phyloP scores from a whole-genome alignment of 2,329 filamentous ascomycete species.

The Colletotrichum kahawae region DNA sequence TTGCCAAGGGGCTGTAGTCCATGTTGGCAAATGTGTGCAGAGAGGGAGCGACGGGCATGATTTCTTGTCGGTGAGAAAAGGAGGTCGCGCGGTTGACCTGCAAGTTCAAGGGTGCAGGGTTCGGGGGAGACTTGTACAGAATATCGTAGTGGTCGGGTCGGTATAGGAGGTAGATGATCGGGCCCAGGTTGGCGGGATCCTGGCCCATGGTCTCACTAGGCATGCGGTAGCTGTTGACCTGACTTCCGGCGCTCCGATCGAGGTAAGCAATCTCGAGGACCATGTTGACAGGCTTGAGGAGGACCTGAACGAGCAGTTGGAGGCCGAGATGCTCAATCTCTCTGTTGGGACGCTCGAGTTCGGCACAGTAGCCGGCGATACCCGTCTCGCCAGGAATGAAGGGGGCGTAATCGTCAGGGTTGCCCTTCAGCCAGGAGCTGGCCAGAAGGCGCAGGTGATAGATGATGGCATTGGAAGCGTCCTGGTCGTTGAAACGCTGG shows the following conservation, averaged over 20 bases:
- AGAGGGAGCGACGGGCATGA: conserved; percentile 42
- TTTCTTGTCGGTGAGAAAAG: conserved; percentile 50
- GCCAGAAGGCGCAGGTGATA: conserved; percentile 86
- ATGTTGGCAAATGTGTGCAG: conserved; percentile 47
- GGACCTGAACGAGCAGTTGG: conserved; percentile 74
- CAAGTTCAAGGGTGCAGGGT: conserved; percentile 39
- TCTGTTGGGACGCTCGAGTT: conserved; percentile 75
- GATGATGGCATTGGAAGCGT: conserved; percentile 75
- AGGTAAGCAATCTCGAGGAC: conserved; percentile 90
- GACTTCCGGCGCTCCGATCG: conserved; percentile 79
- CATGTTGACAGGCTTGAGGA: conserved; percentile 80
- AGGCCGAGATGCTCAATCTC: conserved; percentile 95
- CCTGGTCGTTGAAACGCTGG: conserved; percentile 75
- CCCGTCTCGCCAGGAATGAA: conserved; percentile 68
- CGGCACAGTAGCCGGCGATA: conserved; percentile 72
- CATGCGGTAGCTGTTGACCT: conserved; percentile 75
- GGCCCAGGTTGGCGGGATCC: conserved; percentile 47
- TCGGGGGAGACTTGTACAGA: conserved; percentile 67
- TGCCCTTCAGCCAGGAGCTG: conserved; percentile 81
- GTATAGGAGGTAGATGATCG: conserved; percentile 65
- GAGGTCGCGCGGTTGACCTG: conserved; percentile 59
- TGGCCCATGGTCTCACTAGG: conserved; percentile 57
- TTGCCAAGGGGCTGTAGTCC: conserved; percentile 47
- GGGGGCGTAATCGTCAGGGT: conserved; percentile 70
- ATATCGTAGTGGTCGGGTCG: conserved; percentile 92